Evolutionary conservation across 2,329 filamentous ascomycete genomes (phyloP), one percentile per base, ranked within the genome.

Genomic region (Amylocarpus encephaloides): DNA sequence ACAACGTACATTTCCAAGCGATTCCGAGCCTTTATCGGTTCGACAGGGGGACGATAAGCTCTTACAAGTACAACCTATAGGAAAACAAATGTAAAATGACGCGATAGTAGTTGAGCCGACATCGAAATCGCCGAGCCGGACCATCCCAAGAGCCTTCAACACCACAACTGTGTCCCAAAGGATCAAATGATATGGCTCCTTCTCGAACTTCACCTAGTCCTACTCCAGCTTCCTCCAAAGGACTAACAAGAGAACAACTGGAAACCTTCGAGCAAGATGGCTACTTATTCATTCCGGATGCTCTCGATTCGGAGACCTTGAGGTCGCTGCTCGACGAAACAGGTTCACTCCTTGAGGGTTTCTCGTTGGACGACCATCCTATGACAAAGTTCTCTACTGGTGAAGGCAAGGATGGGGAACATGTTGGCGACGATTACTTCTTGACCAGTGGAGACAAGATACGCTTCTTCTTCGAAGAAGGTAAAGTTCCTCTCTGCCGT

Each of bases 381-480:
- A 85, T 97, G 77, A 97, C 93, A 7, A 85, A 85, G 65, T 98
- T 98, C 78, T 87, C 86, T 29, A 96, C 92, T 0, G 91, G 91
- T 59, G 83, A 80, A 71, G 75, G 82, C 61, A 51, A 52, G 10
- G 26, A 57, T 46, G 45, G 48, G 1, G 55, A 57, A 33, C 51
- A 52, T 47, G 51, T 49, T 12, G 51, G 92, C 55, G 93, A 97
- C 72, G 82, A 86, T 65, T 98, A 98, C 76, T 97, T 98, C 72
- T 80, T 97, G 2, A 78, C 76, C 1, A 93, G 86, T 2, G 90
- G 89, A 54, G 88, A 97, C 74, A 92, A 96, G 71, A 75, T 97
- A 54, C 86, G 90, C 52, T 97, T 94, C 78, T 97, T 97, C 78
- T 94, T 97, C 69, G 92, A 97, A 70, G 89, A 94, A 70, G 74